These are phyloP conservation scores for Thalia dealbata DNA, from an alignment of 176 grass and related monocot species.

Conservation along the genomic window DNA sequence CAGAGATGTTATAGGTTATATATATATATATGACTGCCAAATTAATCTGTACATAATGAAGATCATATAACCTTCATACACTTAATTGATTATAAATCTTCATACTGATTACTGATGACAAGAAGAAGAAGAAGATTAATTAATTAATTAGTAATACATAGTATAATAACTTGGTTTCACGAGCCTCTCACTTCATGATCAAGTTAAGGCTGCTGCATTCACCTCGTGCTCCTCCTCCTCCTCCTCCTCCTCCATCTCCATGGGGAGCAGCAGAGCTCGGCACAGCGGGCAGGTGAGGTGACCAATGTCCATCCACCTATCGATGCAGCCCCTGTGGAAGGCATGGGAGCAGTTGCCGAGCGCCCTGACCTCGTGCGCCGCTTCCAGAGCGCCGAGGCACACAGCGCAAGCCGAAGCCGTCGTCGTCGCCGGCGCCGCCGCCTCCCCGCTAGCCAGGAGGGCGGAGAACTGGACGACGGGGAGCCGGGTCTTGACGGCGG, in stretches of 20 bases:
- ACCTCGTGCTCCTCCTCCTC: not conserved
- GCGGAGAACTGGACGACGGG: constrained; percentile 11
- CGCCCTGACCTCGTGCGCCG: constrained; percentile 8
- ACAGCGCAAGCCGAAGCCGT: constrained; percentile 2
- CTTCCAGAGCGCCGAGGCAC: constrained; percentile 6
- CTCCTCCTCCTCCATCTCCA: not conserved
- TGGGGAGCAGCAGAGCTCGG: constrained; percentile 9
- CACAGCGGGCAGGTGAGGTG: constrained; percentile 24
- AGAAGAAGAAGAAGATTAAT: too few species aligned
- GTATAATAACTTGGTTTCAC: too few species aligned
- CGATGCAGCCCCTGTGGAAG: constrained; percentile 21
- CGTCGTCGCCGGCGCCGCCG: not conserved
- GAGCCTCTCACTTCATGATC: too few species aligned
- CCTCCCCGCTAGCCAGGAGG: too few species aligned
- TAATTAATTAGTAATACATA: too few species aligned
- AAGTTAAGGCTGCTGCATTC: not conserved
- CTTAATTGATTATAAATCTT: too few species aligned
- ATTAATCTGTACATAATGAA: too few species aligned
- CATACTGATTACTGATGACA: too few species aligned
- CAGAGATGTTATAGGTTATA: too few species aligned
- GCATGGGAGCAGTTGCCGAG: constrained; percentile 18
- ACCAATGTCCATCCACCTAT: constrained; percentile 19
- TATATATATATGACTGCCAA: too few species aligned
- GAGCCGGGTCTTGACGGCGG: constrained; percentile 16
- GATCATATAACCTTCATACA: too few species aligned